Percentiles rank a stretch among this genome's conserved stretches.
Evolutionary conservation across 192 early-diverging fungal genomes (phyloP).

Genomic region (Backusella tuberculispora): DNA sequence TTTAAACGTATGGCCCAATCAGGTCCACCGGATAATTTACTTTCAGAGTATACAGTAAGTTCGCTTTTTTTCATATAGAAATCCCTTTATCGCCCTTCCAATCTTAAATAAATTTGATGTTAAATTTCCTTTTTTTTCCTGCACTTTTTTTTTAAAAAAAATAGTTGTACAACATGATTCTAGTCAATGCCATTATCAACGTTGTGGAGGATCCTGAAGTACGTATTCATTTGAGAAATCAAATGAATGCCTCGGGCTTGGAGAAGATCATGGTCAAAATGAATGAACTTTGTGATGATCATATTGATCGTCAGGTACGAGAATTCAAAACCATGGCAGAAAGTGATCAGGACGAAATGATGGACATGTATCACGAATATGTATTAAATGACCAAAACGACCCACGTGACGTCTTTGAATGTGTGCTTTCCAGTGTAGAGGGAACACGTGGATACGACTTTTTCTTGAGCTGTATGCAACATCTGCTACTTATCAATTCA

Average conservation of each 20-base stretch:
- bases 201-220: conserved; percentile 78
- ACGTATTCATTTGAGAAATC: conserved; percentile 73
- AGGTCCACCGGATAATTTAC: conserved; percentile 65
- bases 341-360: conserved; percentile 61
- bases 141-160: not conserved
- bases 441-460: conserved; percentile 73
- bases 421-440: conserved; percentile 70
- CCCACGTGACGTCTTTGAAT: conserved; percentile 76
- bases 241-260: conserved; percentile 72
- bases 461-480: conserved; percentile 76
- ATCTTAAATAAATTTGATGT: not conserved
- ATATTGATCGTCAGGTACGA: conserved; percentile 40
- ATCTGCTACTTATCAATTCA: conserved; percentile 66
- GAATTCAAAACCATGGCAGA: conserved; percentile 35
- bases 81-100: not conserved
- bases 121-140: conserved; percentile 1
- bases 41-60: conserved; percentile 71
- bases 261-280: conserved; percentile 65
- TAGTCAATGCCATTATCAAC: conserved; percentile 76
- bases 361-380: conserved; percentile 67
- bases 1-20: conserved; percentile 61
- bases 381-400: conserved; percentile 78
- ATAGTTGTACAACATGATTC: conserved; percentile 73
- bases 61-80: not conserved
- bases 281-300: conserved; percentile 53